phyloP scores from a whole-genome alignment of 2,329 filamentous ascomycete genomes.

The Fusarium coffeatum region DNA sequence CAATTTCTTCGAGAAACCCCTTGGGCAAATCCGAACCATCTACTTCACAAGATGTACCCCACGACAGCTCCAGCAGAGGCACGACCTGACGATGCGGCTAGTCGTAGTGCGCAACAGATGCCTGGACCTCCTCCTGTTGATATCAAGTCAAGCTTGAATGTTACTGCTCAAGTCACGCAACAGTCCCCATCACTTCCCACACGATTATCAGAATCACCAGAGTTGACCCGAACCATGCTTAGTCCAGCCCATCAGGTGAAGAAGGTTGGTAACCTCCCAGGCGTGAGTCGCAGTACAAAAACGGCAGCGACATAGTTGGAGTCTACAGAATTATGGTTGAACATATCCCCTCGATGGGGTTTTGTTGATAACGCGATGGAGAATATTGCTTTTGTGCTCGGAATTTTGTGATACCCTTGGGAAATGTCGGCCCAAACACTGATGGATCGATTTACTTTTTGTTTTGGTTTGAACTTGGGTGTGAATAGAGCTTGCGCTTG shows the following conservation, averaged over 20 bases:
- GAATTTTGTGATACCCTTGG: conserved; percentile 56
- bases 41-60: conserved; percentile 67
- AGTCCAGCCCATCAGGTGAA: conserved; percentile 51
- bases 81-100: conserved; percentile 16
- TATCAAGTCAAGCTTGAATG: conserved; percentile 43
- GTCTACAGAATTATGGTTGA: conserved; percentile 21
- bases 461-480: conserved; percentile 38
- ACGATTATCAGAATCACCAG: conserved; percentile 57
- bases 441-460: conserved; percentile 33
- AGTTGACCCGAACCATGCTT: conserved; percentile 55
- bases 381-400: conserved; percentile 46
- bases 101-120: conserved; percentile 41
- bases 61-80: conserved; percentile 40
- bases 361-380: conserved; percentile 42
- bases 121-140: conserved; percentile 33
- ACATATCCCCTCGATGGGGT: conserved; percentile 22
- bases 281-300: conserved; percentile 51
- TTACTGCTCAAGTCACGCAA: conserved; percentile 38
- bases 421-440: conserved; percentile 43
- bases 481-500: conserved; percentile 31
- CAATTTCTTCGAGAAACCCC: conserved; percentile 90
- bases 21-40: conserved; percentile 91
- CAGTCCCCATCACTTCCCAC: conserved; percentile 46
- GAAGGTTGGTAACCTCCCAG: conserved; percentile 49
- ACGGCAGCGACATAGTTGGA: conserved; percentile 49